Evolutionary conservation across 768 basidiomycete species (phyloP), one percentile per base, ranked within the genome.

Genomic region (Obba rivulosa): DNA sequence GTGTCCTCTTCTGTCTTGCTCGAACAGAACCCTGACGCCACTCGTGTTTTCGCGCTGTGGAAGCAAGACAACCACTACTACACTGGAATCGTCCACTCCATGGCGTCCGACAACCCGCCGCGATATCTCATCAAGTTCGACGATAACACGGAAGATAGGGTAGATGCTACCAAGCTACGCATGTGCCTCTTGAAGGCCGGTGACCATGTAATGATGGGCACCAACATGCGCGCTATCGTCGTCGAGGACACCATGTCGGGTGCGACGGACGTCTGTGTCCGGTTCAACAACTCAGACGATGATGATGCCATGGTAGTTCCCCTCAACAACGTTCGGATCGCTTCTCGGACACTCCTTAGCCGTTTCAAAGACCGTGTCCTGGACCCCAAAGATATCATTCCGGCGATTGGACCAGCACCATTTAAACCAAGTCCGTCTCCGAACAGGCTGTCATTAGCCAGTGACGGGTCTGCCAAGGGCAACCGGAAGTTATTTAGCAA

Each of bases 21-120:
- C 5, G 41, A 16, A 4, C 21, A 37, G 34, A 17, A 17, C 13
- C 22, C 37, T 16, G 35, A 53, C 5, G 68, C 75, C 18, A 83
- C 81, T 11, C 77, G 78, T 4, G 82, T 89, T n/a, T 81, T 85
- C 55, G 86, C 83, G 8, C 59, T 83, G 10, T 87, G 85, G 85
- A 77, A 70, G 52, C 64, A 67, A 39, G 79, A 80, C 42, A 75
- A 73, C 3, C 72, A 74, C 55, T 91, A 73, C 65, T 85, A 81
- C 59, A 64, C 79, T 16, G 89, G 86, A 14, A 70, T 64, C 31
- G 72, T 86, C 22, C 59, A 79, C 45, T 67, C 70, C 16, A 50
- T 52, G 42, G 53, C 61, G 43, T 48, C 54, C 20, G 57, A 40
- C 21, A 60, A 59, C 22, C 59, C 57, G 25, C 60, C 57, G 3